Conservation (phyloP, 2,329 filamentous ascomycete species). For the Fusarium sp. region DNA sequence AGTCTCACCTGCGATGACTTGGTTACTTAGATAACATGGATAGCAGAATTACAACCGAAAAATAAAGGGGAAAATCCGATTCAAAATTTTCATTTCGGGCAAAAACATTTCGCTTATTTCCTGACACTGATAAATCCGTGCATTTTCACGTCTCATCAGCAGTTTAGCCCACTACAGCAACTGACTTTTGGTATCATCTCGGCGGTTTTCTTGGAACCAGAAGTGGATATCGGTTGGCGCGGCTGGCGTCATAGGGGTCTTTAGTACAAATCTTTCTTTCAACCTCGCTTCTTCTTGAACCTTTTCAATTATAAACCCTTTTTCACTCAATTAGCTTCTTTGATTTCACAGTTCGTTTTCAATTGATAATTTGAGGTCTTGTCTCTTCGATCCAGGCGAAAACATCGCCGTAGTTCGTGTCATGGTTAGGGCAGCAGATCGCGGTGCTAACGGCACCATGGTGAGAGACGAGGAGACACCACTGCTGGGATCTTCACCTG, state of each 20-base stretch:
- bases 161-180: constrained; percentile 1
- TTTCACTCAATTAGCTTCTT: background rate
- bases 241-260: constrained; percentile 37
- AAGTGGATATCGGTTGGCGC: constrained; percentile 35
- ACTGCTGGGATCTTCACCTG: constrained; percentile 14
- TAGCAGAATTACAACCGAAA: background rate
- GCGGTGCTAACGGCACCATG: background rate
- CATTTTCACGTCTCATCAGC: background rate
- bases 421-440: constrained; percentile 17
- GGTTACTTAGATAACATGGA: background rate
- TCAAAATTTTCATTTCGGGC: background rate
- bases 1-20: background rate
- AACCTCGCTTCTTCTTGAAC: constrained; percentile 6
- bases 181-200: constrained; percentile 15
- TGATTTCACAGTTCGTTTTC: background rate
- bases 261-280: constrained; percentile 30
- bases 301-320: background rate
- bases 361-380: background rate
- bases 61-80: background rate
- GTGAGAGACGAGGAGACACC: constrained; percentile 41
- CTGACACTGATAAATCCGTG: background rate
- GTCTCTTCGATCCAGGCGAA: rapidly evolving
- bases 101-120: background rate
- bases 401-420: background rate
- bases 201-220: constrained; percentile 9